These are phyloP conservation scores for Sugiyamaella marilandica DNA, from an alignment of 805 yeast genomes.

Conservation along the genomic window DNA sequence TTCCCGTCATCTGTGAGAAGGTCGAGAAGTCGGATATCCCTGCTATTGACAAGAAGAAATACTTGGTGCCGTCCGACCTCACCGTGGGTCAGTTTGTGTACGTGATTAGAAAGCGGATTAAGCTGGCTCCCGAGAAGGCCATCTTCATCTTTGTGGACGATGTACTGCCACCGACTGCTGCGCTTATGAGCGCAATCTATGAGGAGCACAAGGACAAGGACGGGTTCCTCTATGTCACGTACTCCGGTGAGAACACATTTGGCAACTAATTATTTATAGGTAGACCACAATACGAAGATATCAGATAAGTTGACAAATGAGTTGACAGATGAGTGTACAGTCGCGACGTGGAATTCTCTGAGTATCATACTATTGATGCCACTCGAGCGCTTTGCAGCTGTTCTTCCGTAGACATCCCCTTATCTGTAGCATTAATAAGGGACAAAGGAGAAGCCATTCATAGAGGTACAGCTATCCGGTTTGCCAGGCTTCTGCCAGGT, in stretches of 20 bases:
- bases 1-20: constrained; percentile 96
- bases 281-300: not conserved
- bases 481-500: too few species aligned
- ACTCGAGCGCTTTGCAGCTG: too few species aligned
- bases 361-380: too few species aligned
- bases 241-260: constrained; percentile 97
- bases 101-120: constrained; percentile 93
- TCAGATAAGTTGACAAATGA: not conserved
- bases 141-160: constrained; percentile 96
- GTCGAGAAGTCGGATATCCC: constrained; percentile 95
- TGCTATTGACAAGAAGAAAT: constrained; percentile 94
- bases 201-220: constrained; percentile 98
- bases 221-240: constrained; percentile 91
- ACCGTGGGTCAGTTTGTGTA: constrained; percentile 98
- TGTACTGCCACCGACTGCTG: constrained; percentile 96
- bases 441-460: too few species aligned
- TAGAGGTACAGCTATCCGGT: too few species aligned
- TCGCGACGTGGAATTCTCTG: too few species aligned
- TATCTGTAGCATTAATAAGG: too few species aligned
- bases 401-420: too few species aligned
- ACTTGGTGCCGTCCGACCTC: constrained; percentile 90
- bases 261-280: constrained; percentile 42
- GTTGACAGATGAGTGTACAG: too few species aligned
- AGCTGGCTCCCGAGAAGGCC: constrained; percentile 95
- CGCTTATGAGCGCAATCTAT: constrained; percentile 89